These are phyloP conservation scores for Diaporthe aspalathi DNA, from an alignment of 2,329 filamentous ascomycete genomes.

Conservation along the genomic window DNA sequence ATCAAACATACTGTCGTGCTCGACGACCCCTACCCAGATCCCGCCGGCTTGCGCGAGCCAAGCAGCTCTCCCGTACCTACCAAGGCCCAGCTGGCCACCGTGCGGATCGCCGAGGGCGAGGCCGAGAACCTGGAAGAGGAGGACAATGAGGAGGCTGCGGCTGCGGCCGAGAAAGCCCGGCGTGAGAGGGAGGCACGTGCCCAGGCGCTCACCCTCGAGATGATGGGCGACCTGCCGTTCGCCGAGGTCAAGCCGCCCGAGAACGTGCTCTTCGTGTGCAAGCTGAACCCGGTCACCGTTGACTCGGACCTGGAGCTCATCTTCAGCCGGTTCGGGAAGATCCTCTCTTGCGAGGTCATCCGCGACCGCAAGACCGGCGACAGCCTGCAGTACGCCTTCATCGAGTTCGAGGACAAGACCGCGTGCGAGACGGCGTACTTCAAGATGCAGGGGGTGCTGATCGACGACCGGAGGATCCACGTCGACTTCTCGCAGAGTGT, in stretches of 20 bases:
- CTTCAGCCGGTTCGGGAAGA: conserved; percentile 95
- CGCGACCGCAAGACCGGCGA: conserved; percentile 93
- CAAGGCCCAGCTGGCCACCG: conserved; percentile 87
- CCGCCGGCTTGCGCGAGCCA: conserved; percentile 79
- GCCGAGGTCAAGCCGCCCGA: conserved; percentile 97
- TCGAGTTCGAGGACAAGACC: conserved; percentile 93
- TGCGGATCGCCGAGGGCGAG: conserved; percentile 86
- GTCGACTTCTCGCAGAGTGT: conserved; percentile 99
- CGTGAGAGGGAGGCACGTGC: conserved; percentile 92
- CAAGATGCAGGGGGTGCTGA: conserved; percentile 98
- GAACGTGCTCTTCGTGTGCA: conserved; percentile 98
- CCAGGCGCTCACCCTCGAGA: conserved; percentile 93
- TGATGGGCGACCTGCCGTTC: conserved; percentile 97
- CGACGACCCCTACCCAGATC: conserved; percentile 92
- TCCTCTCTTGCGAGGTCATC: conserved; percentile 95
- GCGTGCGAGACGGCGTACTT: conserved; percentile 96
- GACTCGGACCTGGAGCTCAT: conserved; percentile 96
- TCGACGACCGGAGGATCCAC: conserved; percentile 97
- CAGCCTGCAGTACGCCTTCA: conserved; percentile 96
- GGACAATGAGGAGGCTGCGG: conserved; percentile 74
- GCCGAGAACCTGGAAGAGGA: conserved; percentile 82
- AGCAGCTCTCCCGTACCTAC: conserved; percentile 83
- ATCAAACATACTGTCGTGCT: conserved; percentile 93
- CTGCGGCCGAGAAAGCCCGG: conserved; percentile 78
- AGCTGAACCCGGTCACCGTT: conserved; percentile 94